Base-by-base conservation (phyloP, 2,329 filamentous ascomycete genomes). In the Coniochaeta hoffmannii region DNA sequence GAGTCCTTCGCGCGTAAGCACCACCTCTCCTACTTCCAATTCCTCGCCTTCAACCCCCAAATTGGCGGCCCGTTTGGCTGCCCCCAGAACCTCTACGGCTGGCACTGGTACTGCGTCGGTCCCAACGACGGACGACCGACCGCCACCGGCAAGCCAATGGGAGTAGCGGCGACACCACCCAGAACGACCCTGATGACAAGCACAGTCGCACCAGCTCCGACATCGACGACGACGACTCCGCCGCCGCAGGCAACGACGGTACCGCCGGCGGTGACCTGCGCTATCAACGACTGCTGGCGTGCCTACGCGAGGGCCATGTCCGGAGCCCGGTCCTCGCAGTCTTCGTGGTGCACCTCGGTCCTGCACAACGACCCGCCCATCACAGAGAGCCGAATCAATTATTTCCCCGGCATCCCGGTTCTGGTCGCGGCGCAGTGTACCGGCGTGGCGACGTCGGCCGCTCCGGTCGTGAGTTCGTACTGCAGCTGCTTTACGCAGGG, bases 11-110 rank as follows among this genome's bases (percentile, higher is more conserved):
- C 51, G 3, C 4, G 46, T 8, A 51, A 56, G 9, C 24, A 55
- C 26, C 28, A 17, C 19, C 35, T 58, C 26, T n/a, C 28, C n/a
- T 10, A 50, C 31, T 30, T 44, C 35, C 17, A 53, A 17, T 55
- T 58, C 30, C 26, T 56, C 12, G 30, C 41, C 19, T 41, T 50
- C 52, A 58, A 58, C 55, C 55, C 57, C 15, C 46, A 50, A 44
- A 46, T 58, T 19, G 44, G 35, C 31, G 38, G 52, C 41, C 12
- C 26, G 6, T 26, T 7, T 6, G 35, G 28, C 36, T 50, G 54
- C 17, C 54, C 54, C 28, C 26, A 30, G 32, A 55, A 59, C 10
- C 30, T 57, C 7, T n/a, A 24, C 6, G 51, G 44, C 49, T 44
- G 44, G 53, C 50, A 31, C 41, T 57, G 36, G 26, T 56, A 59